Conservation (phyloP, 2,329 filamentous ascomycete genomes). For the Colletotrichum brevisporum region DNA sequence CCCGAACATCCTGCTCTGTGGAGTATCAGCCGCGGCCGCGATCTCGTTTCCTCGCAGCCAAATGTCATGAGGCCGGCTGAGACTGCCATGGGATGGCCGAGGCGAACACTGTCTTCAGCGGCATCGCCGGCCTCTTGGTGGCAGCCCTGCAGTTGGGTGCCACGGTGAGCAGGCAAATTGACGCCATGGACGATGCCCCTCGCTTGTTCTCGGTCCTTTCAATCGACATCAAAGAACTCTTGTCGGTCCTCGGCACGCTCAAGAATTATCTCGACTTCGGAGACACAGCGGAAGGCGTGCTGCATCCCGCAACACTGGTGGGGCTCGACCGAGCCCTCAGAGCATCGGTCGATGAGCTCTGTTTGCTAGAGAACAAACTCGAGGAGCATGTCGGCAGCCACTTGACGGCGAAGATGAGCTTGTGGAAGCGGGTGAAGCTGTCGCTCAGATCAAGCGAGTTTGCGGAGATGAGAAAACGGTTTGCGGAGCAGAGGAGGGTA, state of each 20-base stretch:
- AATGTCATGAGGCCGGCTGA: neutral
- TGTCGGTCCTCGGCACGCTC: conserved; percentile 25
- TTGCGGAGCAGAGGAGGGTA: conserved; percentile 9
- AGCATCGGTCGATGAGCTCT: conserved; percentile 7
- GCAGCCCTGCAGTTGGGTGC: conserved; percentile 10
- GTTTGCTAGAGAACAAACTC: conserved; percentile 1
- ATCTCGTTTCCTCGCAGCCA: neutral
- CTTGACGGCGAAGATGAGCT: conserved; percentile 5
- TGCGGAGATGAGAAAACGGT: conserved; percentile 6
- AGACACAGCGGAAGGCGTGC: conserved; percentile 15
- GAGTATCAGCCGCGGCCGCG: neutral
- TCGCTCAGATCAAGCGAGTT: conserved; percentile 17
- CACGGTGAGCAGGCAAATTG: conserved; percentile 20
- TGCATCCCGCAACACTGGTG: conserved; percentile 6
- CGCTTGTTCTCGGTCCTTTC: conserved; percentile 15
- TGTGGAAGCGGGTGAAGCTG: conserved; percentile 13
- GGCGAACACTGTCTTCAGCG: conserved; percentile 14
- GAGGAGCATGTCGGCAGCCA: conserved; percentile 8
- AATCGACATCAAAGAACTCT: conserved; percentile 11
- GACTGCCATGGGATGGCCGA: conserved; percentile 22
- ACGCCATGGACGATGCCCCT: conserved; percentile 16
- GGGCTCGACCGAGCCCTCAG: conserved; percentile 15
- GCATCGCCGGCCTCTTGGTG: conserved; percentile 23
- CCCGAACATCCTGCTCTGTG: neutral
- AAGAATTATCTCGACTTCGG: conserved; percentile 21